These are phyloP conservation scores for Ogataea nakhonphanomensis DNA, from an alignment of 805 yeast genomes.

Conservation along the genomic window DNA sequence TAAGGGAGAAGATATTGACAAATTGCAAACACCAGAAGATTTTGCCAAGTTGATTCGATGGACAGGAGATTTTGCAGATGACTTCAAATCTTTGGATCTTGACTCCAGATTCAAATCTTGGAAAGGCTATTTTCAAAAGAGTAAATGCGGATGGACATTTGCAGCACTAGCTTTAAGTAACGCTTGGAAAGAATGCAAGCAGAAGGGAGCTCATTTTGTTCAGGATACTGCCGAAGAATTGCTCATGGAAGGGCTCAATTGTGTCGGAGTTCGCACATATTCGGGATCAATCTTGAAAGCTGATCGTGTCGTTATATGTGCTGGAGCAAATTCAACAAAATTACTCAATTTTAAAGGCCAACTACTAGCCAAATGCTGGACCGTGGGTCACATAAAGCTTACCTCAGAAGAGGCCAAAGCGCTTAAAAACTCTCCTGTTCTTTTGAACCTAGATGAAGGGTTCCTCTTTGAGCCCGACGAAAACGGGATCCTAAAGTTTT, in stretches of 20 bases:
- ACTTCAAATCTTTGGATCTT: neutral
- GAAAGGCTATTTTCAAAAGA: slow-evolving; percentile 33
- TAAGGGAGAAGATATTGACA: neutral
- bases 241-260: slow-evolving; percentile 12
- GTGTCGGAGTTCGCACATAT: slow-evolving; percentile 29
- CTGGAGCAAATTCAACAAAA: slow-evolving; percentile 38
- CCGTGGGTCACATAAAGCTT: slow-evolving; percentile 39
- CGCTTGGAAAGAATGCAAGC: slow-evolving; percentile 28
- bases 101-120: slow-evolving; percentile 24
- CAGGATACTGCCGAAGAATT: slow-evolving; percentile 20
- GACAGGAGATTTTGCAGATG: neutral
- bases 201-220: slow-evolving; percentile 12
- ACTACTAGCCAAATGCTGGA: slow-evolving; percentile 39
- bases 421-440: slow-evolving; percentile 35
- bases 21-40: neutral
- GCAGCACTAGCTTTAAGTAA: slow-evolving; percentile 33
- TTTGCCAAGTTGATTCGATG: slow-evolving; percentile 1
- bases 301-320: slow-evolving; percentile 32
- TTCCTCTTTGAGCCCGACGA: slow-evolving; percentile 41
- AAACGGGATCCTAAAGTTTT: slow-evolving; percentile 35
- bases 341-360: slow-evolving; percentile 36
- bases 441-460: slow-evolving; percentile 37
- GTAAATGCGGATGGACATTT: slow-evolving; percentile 37
- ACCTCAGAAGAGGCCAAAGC: slow-evolving; percentile 32
- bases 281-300: slow-evolving; percentile 28